Evolutionary conservation across 1,139 yeast species (phyloP), one percentile per base, ranked within the genome.

Genomic region (Taphrina confusa): DNA sequence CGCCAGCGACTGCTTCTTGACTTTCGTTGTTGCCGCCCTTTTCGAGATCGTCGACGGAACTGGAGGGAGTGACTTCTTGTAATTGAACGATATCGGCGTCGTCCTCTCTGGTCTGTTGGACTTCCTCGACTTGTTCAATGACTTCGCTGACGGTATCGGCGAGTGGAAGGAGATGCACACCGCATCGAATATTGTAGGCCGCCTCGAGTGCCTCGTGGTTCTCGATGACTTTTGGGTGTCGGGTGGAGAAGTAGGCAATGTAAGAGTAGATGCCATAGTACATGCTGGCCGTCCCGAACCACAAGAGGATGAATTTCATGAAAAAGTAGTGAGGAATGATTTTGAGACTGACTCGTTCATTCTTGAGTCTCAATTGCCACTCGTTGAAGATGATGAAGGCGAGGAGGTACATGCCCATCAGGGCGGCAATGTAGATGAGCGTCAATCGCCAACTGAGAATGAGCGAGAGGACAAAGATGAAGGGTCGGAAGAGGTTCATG

Each of bases 61-160:
- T 30, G 23, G n/a, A 18, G 31, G 50, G 37, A 12, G 37, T 14
- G 25, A 28, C 30, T 30, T 45, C 37, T 16, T n/a, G 8, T 9
- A 20, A 1, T 14, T 27, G 25, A 8, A 30, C 34, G n/a, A 25
- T 18, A 4, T 45, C 52, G 16, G 39, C 42, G 11, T 47, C 40
- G 25, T 47, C 52, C 6, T 12, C 16, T 31, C 52, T 16, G 39
- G 52, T 25, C 18, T 47, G 56, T 25, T 50, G 56, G 46, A 39
- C 46, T 12, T 50, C 56, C 34, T 37, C 56, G 56, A 50, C 56
- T 16, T 50, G 56, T 25, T 36, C 56, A 25, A 50, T 39, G 46
- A 39, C 28, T 37, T 50, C 56, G 20, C 34, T 36, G 25, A 27
- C 36, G 27, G 56, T 39, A 12, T 47, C 52, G 2, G 52, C 52